A percentile compares a stretch with the other conserved stretches of the same genome.
Conservation (phyloP, 768 basidiomycete genomes). For the Leccinum disarticulatum region DNA sequence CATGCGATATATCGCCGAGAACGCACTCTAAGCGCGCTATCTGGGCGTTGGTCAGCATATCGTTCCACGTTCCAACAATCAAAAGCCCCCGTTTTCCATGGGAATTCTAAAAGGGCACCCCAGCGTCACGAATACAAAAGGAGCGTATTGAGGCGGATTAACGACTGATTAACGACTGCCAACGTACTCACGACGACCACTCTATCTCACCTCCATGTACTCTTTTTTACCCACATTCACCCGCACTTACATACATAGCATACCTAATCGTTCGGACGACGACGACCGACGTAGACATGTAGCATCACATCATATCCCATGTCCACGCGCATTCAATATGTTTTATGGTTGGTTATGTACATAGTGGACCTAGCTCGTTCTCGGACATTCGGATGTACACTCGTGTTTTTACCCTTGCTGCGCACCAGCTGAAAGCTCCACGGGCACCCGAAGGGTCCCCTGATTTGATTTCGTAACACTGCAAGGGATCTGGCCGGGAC, state of each 20-base stretch:
- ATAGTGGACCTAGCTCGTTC: background rate
- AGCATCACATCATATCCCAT: background rate
- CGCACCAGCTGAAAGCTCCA: background rate
- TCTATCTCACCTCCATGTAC: background rate
- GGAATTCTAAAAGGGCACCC: background rate
- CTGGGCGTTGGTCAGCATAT: background rate
- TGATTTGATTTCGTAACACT: background rate
- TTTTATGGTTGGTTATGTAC: background rate
- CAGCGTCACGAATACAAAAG: background rate
- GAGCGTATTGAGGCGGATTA: background rate
- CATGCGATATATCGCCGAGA: conserved; percentile 61
- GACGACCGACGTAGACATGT: background rate
- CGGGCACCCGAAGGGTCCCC: background rate
- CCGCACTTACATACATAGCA: background rate
- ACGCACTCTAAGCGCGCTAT: conserved; percentile 37
- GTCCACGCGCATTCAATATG: background rate
- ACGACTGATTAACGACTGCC: background rate
- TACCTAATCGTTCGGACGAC: background rate
- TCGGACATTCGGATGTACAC: background rate
- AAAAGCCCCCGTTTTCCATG: background rate
- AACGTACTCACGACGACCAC: background rate
- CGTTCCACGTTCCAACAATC: background rate
- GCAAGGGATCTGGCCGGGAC: background rate
- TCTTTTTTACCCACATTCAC: background rate
- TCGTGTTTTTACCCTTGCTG: background rate